Evolutionary conservation across 352 stramenopile species (phyloP).

Genomic region (Phytopythium sindhum): DNA sequence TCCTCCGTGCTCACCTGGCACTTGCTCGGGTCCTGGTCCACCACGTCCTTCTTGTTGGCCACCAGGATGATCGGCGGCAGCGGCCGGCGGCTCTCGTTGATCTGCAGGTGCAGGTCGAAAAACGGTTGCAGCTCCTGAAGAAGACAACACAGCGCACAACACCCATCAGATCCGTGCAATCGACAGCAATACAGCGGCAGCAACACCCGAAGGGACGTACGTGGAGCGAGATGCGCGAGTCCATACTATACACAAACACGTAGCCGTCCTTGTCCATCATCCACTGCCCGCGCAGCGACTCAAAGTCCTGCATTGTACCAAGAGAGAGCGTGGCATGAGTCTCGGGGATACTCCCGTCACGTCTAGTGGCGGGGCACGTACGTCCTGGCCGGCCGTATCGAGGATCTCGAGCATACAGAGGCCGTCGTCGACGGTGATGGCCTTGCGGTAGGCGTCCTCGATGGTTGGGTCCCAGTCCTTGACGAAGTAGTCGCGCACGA

Average conservation of each 20-base stretch:
- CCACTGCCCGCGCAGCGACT: conserved; percentile 64
- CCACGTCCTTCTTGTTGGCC: conserved; percentile 88
- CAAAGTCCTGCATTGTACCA: conserved; percentile 82
- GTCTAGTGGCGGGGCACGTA: conserved; percentile 35
- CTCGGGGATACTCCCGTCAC: too few species aligned
- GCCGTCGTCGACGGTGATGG: conserved; percentile 79
- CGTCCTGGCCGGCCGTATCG: conserved; percentile 88
- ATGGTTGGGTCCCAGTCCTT: conserved; percentile 91
- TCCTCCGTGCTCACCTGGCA: conserved; percentile 86
- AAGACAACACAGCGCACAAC: background rate
- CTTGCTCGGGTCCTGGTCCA: conserved; percentile 75
- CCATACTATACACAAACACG: conserved; percentile 88
- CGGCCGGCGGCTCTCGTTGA: conserved; percentile 79
- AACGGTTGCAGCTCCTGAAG: conserved; percentile 81
- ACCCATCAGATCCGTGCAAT: background rate
- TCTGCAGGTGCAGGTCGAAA: conserved; percentile 86
- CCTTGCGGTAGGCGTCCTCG: conserved; percentile 89
- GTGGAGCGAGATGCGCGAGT: conserved; percentile 84
- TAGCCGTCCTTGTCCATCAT: conserved; percentile 21
- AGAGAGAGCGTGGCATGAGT: too few species aligned
- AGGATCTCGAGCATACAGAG: conserved; percentile 89
- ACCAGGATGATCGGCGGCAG: conserved; percentile 85
- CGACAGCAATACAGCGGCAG: background rate
- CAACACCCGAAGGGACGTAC: conserved; percentile 21
- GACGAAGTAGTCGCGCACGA: conserved; percentile 89